Conservation (phyloP, 2,329 filamentous ascomycete genomes). For the Ophiostoma sp. region DNA sequence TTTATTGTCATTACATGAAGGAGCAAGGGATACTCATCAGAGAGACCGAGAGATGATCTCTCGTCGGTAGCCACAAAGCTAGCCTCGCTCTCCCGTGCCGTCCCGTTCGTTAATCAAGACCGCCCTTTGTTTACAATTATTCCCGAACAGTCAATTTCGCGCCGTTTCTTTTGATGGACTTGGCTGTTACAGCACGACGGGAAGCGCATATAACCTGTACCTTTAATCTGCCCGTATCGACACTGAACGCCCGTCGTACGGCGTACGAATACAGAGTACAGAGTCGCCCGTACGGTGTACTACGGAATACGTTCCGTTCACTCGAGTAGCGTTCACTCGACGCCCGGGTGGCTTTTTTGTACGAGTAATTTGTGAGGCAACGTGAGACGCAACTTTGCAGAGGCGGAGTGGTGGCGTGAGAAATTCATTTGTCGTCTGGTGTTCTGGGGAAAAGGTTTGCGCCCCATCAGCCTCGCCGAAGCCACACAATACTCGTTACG, state of each 20-base stretch:
- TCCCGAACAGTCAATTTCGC: background rate
- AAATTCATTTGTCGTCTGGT: background rate
- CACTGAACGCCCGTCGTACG: background rate
- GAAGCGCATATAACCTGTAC: background rate
- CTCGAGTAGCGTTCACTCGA: background rate
- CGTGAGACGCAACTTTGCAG: background rate
- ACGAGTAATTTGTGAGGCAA: background rate
- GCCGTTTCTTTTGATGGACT: background rate
- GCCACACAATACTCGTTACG: background rate
- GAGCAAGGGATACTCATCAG: no score
- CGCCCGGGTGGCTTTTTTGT: background rate
- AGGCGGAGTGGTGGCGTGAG: background rate
- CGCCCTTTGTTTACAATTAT: background rate
- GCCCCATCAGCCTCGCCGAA: conserved; percentile 2
- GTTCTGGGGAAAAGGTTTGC: background rate
- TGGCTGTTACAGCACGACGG: conserved; percentile 1
- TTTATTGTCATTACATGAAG: no score
- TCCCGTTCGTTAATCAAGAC: background rate
- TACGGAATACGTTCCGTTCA: background rate
- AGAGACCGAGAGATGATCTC: no score
- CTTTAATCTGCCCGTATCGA: background rate
- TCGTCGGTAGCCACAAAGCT: background rate
- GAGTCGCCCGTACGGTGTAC: background rate
- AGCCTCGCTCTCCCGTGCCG: background rate
- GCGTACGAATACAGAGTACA: background rate